Evolutionary conservation across 805 yeast genomes (phyloP).

Genomic region (Hanseniaspora meyeri): DNA sequence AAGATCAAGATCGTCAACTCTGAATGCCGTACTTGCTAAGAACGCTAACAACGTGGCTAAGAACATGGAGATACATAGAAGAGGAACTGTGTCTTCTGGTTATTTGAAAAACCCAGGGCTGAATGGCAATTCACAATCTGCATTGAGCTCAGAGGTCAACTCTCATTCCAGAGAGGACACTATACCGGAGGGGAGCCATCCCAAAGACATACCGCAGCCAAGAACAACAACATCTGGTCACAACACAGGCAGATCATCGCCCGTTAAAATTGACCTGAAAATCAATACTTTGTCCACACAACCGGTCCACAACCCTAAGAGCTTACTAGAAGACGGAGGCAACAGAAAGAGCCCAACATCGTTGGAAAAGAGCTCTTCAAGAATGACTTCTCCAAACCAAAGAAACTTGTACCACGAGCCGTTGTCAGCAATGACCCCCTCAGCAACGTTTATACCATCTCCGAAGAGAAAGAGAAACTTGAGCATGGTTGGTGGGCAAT

Average conservation of each 20-base stretch:
- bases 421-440: conserved; percentile 26
- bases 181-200: background rate
- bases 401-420: conserved; percentile 16
- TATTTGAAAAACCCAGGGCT: conserved; percentile 8
- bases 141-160: background rate
- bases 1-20: conserved; percentile 28
- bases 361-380: conserved; percentile 14
- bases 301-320: background rate
- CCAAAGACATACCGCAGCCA: background rate
- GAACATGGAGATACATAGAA: conserved; percentile 22
- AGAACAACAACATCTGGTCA: background rate
- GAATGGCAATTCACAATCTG: background rate
- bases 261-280: conserved; percentile 6
- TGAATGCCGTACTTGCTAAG: conserved; percentile 17
- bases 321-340: background rate
- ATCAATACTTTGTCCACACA: background rate
- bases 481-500: conserved; percentile 12
- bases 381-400: conserved; percentile 40
- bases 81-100: conserved; percentile 19
- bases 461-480: conserved; percentile 19
- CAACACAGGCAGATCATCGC: background rate
- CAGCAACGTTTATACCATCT: conserved; percentile 22
- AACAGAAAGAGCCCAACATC: conserved; percentile 1
- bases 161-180: background rate
- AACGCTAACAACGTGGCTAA: conserved; percentile 19